Conservation (phyloP, 2,329 filamentous ascomycete species). For the Aspergillus quadricinctus region DNA sequence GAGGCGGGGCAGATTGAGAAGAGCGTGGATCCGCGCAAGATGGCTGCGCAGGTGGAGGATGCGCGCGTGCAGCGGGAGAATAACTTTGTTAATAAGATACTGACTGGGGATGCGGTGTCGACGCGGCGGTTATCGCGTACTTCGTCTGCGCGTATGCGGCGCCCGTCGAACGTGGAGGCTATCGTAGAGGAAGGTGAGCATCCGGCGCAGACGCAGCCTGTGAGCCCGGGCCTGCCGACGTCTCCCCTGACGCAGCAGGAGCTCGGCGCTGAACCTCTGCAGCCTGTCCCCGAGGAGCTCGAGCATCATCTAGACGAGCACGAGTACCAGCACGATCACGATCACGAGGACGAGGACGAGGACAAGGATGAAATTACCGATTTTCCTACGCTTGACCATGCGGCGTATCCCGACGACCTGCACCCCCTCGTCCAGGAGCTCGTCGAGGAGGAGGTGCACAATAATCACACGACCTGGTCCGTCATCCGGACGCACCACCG, state of each 20-base stretch:
- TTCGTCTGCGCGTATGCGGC: conserved; percentile 19
- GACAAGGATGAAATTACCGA: conserved; percentile 9
- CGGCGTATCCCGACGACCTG: conserved; percentile 39
- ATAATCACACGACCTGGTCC: conserved; percentile 47
- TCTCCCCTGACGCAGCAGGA: background rate
- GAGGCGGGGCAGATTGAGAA: conserved; percentile 41
- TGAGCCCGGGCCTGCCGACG: background rate
- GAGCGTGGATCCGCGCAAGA: conserved; percentile 35
- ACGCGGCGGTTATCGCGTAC: conserved; percentile 18
- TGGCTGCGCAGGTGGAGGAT: conserved; percentile 45
- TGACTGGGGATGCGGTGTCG: conserved; percentile 24
- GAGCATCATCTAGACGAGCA: background rate
- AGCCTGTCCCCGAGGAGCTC: conserved; percentile 15
- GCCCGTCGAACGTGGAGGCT: conserved; percentile 18
- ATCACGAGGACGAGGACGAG: conserved; percentile 1
- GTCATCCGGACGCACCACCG: conserved; percentile 49
- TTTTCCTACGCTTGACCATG: conserved; percentile 25
- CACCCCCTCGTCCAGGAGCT: conserved; percentile 41
- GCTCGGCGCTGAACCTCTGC: conserved; percentile 17
- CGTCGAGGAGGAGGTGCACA: conserved; percentile 48
- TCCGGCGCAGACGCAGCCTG: conserved; percentile 8
- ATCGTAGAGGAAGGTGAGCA: conserved; percentile 21
- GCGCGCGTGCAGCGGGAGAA: conserved; percentile 37
- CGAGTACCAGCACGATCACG: background rate
- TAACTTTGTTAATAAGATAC: conserved; percentile 35